A percentile compares a stretch with the other conserved stretches of the same genome.
These are phyloP conservation scores for Hypoxylon sp. DNA, from an alignment of 2,329 filamentous ascomycete genomes.

Conservation along the genomic window DNA sequence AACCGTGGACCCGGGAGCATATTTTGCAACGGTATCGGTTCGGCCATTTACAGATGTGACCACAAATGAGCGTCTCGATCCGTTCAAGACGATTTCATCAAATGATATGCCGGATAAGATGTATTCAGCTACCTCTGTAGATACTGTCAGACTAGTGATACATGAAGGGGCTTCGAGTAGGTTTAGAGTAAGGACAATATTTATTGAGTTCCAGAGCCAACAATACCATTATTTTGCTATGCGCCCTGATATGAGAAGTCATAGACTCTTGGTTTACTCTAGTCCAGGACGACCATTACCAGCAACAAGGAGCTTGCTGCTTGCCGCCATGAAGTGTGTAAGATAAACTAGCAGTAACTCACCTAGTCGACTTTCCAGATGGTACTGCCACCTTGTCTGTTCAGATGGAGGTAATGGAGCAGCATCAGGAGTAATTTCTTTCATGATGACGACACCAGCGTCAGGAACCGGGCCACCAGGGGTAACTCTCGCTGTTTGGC, in stretches of 20 bases:
- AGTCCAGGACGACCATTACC: neutral
- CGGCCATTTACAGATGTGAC: constrained; percentile 69
- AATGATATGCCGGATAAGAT: constrained; percentile 80
- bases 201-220: neutral
- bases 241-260: neutral
- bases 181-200: neutral
- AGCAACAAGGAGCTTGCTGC: neutral
- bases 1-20: constrained; percentile 57
- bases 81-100: constrained; percentile 72
- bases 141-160: constrained; percentile 33
- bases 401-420: constrained; percentile 52
- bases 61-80: constrained; percentile 73
- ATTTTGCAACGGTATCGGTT: constrained; percentile 61
- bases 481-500: constrained; percentile 73
- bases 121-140: constrained; percentile 73
- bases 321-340: neutral
- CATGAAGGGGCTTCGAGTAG: neutral
- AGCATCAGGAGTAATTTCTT: constrained; percentile 67
- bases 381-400: constrained; percentile 53
- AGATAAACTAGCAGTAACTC: constrained; percentile 14
- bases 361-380: constrained; percentile 53
- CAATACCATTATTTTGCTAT: neutral
- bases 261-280: neutral
- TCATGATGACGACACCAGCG: constrained; percentile 71
- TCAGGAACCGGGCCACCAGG: constrained; percentile 69